Evolutionary conservation across 495 filamentous ascomycete genomes (phyloP).

Genomic region (Lepidopterella palustris): DNA sequence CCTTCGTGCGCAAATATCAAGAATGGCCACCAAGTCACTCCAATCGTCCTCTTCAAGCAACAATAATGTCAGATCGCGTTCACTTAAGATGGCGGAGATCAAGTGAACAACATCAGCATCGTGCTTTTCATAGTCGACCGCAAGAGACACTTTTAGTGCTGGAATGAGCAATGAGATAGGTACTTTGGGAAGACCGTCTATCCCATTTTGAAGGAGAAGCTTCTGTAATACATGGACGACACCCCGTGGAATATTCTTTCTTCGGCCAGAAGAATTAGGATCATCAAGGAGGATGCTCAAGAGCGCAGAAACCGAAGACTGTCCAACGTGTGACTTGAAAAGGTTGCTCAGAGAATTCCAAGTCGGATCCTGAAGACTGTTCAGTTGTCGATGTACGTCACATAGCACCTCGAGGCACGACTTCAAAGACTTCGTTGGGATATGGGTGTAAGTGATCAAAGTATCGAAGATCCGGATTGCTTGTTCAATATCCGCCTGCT

Average conservation of each 20-base stretch:
- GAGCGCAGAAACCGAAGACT: slow-evolving; percentile 32
- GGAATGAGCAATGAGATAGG: slow-evolving; percentile 23
- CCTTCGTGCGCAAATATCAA: slow-evolving; percentile 20
- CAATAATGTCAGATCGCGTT: slow-evolving; percentile 9
- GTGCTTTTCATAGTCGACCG: slow-evolving; percentile 5
- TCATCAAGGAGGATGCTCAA: slow-evolving; percentile 21
- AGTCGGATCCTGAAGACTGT: slow-evolving; percentile 59
- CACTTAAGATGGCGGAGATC: slow-evolving; percentile 12
- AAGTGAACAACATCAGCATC: slow-evolving; percentile 20
- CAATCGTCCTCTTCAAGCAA: slow-evolving; percentile 27
- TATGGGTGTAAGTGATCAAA: slow-evolving; percentile 69
- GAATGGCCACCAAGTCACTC: slow-evolving; percentile 22
- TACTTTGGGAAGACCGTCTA: slow-evolving; percentile 22
- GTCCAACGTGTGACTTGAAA: slow-evolving; percentile 70
- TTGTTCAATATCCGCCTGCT: slow-evolving; percentile 65
- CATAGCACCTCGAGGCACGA: slow-evolving; percentile 73
- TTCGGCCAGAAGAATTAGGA: slow-evolving; percentile 1
- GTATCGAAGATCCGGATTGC: slow-evolving; percentile 72
- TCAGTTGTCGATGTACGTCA: slow-evolving; percentile 71
- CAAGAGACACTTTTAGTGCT: slow-evolving; percentile 16
- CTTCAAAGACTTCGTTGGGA: slow-evolving; percentile 61
- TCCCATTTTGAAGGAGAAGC: slow-evolving; percentile 21
- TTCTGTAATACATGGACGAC: slow-evolving; percentile 28
- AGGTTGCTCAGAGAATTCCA: slow-evolving; percentile 73
- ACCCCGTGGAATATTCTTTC: slow-evolving; percentile 21